Evolutionary conservation across 768 basidiomycete genomes (phyloP).

Genomic region (Amanita exitialis): DNA sequence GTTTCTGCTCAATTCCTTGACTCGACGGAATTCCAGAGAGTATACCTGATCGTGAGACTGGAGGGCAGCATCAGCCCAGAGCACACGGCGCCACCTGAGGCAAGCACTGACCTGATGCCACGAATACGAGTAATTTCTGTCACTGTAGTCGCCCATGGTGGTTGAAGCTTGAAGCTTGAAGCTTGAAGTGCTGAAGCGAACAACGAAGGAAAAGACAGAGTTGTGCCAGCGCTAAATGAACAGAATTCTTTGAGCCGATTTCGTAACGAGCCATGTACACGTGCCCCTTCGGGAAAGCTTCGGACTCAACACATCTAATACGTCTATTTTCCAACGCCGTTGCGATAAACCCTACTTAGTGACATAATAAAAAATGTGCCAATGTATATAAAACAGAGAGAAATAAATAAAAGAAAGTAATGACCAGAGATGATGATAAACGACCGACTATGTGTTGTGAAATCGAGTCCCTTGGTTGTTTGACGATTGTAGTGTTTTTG

Average conservation of each 20-base stretch:
- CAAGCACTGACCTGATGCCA: slow-evolving; percentile 69
- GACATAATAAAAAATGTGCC: slow-evolving; percentile 6
- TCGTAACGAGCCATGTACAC: slow-evolving; percentile 3
- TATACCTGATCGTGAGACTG: slow-evolving; percentile 84
- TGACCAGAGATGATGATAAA: slow-evolving; percentile 8
- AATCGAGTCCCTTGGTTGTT: slow-evolving; percentile 5
- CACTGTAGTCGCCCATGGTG: slow-evolving; percentile 30
- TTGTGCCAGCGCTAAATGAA: not conserved
- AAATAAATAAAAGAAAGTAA: not conserved
- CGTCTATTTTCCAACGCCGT: not conserved
- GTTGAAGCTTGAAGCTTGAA: slow-evolving; percentile 3
- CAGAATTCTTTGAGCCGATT: not conserved
- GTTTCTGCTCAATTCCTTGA: not conserved
- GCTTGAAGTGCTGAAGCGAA: not conserved
- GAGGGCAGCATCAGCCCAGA: slow-evolving; percentile 8
- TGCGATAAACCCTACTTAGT: not conserved
- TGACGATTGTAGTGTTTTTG: slow-evolving; percentile 29
- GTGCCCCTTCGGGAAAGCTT: not conserved
- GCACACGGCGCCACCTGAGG: slow-evolving; percentile 10
- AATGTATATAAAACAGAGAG: slow-evolving; percentile 1
- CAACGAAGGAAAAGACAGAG: slow-evolving; percentile 5
- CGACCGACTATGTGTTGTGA: slow-evolving; percentile 1
- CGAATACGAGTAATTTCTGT: slow-evolving; percentile 48
- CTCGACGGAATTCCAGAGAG: slow-evolving; percentile 1
- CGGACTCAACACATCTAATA: not conserved